Base-by-base conservation (phyloP, 208 protist genomes). In the Leptomonas seymouri region DNA sequence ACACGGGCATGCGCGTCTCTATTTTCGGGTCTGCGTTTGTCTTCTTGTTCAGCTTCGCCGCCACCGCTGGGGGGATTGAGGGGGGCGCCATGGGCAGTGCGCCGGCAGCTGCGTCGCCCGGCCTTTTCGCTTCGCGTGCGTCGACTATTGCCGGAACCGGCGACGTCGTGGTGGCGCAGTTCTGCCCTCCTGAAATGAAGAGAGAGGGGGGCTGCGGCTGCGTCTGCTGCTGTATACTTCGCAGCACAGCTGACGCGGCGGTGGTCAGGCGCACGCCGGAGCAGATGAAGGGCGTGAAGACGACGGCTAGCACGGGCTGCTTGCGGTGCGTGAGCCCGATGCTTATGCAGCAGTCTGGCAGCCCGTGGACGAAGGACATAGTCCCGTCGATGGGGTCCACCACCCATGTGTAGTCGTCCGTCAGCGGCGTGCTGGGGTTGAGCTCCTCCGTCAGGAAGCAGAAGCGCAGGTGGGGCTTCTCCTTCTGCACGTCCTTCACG, bases 321-420 rank as follows among this genome's bases (percentile, higher is more conserved):
- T 76, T 80, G 15, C 78, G 67, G 44, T 82, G 73, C 0, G 82
- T 73, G 23, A 95, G 78, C 3, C 82, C 87, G 42, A 95, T 92
- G 64, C 80, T 88, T 48, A 93, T 71, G 74, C 85, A 92, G 74
- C 87, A 93, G 71, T 95, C 89, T 9, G 77, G 83, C 34, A 81
- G 36, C 18, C 85, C 81, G 63, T 95, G 89, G 8, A 87, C 67
- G 74, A 95, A 95, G 1, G 78, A 86, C 71, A 86, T 85, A 42
- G 90, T 90, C 25, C 90, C 87, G 58, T 93, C 84, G 70, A 95
- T 85, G 1, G 87, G 87, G 74, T 93, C 87, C 15, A 95, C 82
- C 27, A 93, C 75, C 88, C 90, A 95, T 28, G 86, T 93, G 31
- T 72, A 75, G 31, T 61, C 81, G 60, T 91, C 76, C 20, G 71